Evolutionary conservation across 495 filamentous ascomycete species (phyloP), one percentile per base, ranked within the genome.

Genomic region (Aspergillus ellipticus): DNA sequence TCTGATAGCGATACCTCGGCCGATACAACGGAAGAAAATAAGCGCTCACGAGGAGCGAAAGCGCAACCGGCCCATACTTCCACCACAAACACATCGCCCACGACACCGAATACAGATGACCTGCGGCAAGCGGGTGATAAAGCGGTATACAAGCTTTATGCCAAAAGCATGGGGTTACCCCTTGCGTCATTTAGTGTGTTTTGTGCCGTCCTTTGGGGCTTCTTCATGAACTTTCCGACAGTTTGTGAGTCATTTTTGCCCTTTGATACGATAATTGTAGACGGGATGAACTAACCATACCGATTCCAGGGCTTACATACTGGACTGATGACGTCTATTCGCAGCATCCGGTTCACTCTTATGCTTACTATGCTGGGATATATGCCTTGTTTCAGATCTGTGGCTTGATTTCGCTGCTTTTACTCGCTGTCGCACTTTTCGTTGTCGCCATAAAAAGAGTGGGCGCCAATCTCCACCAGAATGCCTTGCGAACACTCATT

Each of bases 181-280:
- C 13, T 56, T 37, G 53, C 52, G 6, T 56, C 45, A 11, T 56
- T 20, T 21, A 46, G 58, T 20, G 9, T 70, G 4, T 37, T 70
- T 22, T 63, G 61, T 22, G 66, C 55, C 17, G 19, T 46, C 9
- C 53, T 63, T 20, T 67, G 58, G 55, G 66, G 71, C 17, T 67
- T 74, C 52, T 68, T 67, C 48, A 63, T 48, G 10, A 74, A 73
- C 54, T 76, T 65, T 35, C 56, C 65, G 21, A 70, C 58, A 6
- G 61, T 75, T 15, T 74, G 74, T 28, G 24, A 28, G 24, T 28
- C 7, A 28, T 4, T 3, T 28, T 7, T 28, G 24, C 4, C 24
- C 3, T 28, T 28, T 28, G 24, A 28, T 28, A 3, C 24, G 4
- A 28, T 7, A 28, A 28, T n/a, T n/a, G n/a, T n/a, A n/a, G n/a